Evolutionary conservation across 805 yeast species (phyloP).

Genomic region (Suhomyces sp.): DNA sequence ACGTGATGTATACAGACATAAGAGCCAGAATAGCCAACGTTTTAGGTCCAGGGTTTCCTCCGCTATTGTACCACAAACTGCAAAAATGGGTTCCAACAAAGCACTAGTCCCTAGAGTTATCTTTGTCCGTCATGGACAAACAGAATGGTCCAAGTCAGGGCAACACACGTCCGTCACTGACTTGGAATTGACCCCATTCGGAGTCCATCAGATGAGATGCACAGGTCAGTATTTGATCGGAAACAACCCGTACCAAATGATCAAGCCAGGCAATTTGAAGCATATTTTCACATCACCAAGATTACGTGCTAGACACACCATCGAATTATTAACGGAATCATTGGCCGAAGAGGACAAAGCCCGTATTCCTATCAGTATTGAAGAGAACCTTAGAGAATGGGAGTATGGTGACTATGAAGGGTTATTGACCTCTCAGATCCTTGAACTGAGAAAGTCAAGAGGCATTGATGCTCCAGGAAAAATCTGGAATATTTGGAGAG

Average conservation of each 20-base stretch:
- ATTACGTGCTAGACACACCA: slow-evolving; percentile 72
- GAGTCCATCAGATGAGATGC: slow-evolving; percentile 69
- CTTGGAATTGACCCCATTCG: slow-evolving; percentile 71
- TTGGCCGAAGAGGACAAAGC: slow-evolving; percentile 44
- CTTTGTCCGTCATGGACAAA: slow-evolving; percentile 83
- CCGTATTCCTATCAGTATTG: slow-evolving; percentile 43
- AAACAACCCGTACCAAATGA: slow-evolving; percentile 46
- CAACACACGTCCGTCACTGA: slow-evolving; percentile 90
- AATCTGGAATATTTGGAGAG: slow-evolving; percentile 81
- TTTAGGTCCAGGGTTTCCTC: too few species aligned
- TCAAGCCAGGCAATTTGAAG: slow-evolving; percentile 63
- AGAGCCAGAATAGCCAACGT: too few species aligned
- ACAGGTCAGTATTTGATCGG: slow-evolving; percentile 76
- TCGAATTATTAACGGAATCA: slow-evolving; percentile 56
- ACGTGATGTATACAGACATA: too few species aligned
- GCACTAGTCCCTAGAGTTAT: slow-evolving; percentile 60
- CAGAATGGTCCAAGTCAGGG: slow-evolving; percentile 94
- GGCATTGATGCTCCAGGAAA: slow-evolving; percentile 48
- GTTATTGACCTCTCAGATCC: slow-evolving; percentile 63
- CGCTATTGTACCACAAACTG: too few species aligned
- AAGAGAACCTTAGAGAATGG: slow-evolving; percentile 87
- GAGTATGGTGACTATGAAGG: slow-evolving; percentile 97
- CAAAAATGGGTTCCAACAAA: slow-evolving; percentile 2
- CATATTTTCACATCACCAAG: slow-evolving; percentile 80
- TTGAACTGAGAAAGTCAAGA: slow-evolving; percentile 52